Evolutionary conservation across 495 filamentous ascomycete species (phyloP).

Genomic region (Hypomontagnella submonticulosa): DNA sequence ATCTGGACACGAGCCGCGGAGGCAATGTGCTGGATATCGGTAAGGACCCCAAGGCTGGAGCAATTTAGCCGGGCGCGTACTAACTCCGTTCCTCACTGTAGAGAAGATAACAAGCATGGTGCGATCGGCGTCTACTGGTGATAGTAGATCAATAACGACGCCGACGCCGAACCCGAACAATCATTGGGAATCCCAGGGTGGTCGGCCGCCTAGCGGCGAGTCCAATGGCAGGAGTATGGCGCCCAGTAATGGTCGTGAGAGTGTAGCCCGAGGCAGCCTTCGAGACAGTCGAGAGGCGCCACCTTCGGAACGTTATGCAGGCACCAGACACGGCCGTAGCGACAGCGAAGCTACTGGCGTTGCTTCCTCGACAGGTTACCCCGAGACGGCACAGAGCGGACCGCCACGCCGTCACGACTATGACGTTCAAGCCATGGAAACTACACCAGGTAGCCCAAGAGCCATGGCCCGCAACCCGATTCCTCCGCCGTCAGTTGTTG

Average conservation of each 20-base stretch:
- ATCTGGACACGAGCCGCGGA: slow-evolving; percentile 92
- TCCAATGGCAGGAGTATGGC: slow-evolving; percentile 54
- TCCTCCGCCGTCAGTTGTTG: slow-evolving; percentile 86
- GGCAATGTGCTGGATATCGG: slow-evolving; percentile 95
- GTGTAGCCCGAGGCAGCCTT: slow-evolving; percentile 51
- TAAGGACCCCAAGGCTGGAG: slow-evolving; percentile 57
- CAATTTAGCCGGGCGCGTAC: slow-evolving; percentile 18
- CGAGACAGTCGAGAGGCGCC: slow-evolving; percentile 68
- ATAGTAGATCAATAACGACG: slow-evolving; percentile 64
- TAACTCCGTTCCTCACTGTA: slow-evolving; percentile 52
- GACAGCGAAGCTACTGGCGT: slow-evolving; percentile 75
- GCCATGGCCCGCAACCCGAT: slow-evolving; percentile 86
- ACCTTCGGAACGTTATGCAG: slow-evolving; percentile 70
- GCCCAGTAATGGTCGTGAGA: slow-evolving; percentile 48
- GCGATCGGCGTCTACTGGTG: slow-evolving; percentile 79
- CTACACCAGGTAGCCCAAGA: slow-evolving; percentile 79
- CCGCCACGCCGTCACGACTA: slow-evolving; percentile 86
- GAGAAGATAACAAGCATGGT: slow-evolving; percentile 97
- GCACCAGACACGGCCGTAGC: slow-evolving; percentile 77
- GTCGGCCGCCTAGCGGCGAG: slow-evolving; percentile 61
- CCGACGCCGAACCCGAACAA: slow-evolving; percentile 61
- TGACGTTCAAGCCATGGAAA: slow-evolving; percentile 96
- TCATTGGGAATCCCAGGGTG: slow-evolving; percentile 62
- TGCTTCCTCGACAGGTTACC: slow-evolving; percentile 80
- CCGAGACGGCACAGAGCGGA: slow-evolving; percentile 69